Evolutionary conservation across 2,329 filamentous ascomycete genomes (phyloP), one percentile per base, ranked within the genome.

Genomic region (Amylocarpus encephaloides): DNA sequence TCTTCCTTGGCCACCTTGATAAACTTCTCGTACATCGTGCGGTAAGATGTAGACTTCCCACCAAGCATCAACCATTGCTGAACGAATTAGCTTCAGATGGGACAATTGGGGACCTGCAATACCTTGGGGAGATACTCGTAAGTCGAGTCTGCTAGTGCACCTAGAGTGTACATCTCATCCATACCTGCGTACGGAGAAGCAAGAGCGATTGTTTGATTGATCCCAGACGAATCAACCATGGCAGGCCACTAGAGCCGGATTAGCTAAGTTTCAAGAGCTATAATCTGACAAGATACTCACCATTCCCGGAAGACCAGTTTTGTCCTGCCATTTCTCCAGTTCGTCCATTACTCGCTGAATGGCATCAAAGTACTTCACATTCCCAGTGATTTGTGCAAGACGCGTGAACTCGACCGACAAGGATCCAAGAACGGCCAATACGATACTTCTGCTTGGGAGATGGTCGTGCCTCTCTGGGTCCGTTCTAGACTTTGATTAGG

Each of bases 111-210:
- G 74, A 19, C 86, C 69, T 42, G 85, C 66, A 80, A 78, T 64
- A 85, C 74, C 64, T 88, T 71, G 0, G 77, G 73, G 52, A 87
- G 75, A 64, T 91, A 92, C 59, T 82, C 79, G 55, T 80, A 82
- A 2, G 77, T 66, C 6, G 78, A 80, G 62, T 82, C 78, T 5
- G 76, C 72, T 68, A 77, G 74, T 33, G 73, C 77, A 44, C 78
- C 79, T 5, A 81, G 68, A 0, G 75, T 75, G 52, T 77, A 81
- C 30, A 75, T 67, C 52, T 86, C 75, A 43, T 76, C 69, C 7
- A 51, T 56, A 12, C 80, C 79, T 22, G 84, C 71, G 13, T 81
- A 71, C 6, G 83, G 81, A 0, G 59, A 58, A 4, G 45, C 53
- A 12, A 61, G 48, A 1, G 53, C 43, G 19, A 55, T 45, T 15